phyloP scores from a whole-genome alignment of 2,329 filamentous ascomycete species.

The Cladosporium phlei region DNA sequence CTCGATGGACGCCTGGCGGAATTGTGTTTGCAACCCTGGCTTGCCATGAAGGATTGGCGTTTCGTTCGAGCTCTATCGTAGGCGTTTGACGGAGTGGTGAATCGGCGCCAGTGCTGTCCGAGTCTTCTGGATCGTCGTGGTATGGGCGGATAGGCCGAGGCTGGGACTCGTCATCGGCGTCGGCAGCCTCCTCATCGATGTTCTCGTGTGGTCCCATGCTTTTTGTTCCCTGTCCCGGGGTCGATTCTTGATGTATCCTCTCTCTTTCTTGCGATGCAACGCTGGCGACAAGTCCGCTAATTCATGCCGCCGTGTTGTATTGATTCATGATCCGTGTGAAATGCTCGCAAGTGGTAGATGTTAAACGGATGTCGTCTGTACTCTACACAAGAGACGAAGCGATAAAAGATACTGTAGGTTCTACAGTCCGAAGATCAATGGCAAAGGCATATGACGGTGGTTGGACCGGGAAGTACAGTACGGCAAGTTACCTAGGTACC shows the following conservation, averaged over 20 bases:
- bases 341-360: too few relatives aligned
- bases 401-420: too few relatives aligned
- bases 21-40: constrained; percentile 23
- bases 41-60: constrained; percentile 19
- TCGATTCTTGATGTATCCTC: not conserved
- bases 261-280: not conserved
- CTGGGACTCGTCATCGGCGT: constrained; percentile 3
- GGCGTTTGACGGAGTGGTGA: constrained; percentile 23
- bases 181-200: constrained; percentile 1
- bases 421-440: too few relatives aligned
- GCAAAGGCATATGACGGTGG: too few relatives aligned
- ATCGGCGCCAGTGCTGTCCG: constrained; percentile 25
- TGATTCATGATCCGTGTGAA: too few relatives aligned
- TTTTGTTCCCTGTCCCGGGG: not conserved
- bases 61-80: constrained; percentile 25
- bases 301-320: not conserved
- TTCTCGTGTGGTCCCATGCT: constrained; percentile 10
- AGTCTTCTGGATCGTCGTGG: constrained; percentile 30
- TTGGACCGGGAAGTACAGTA: too few relatives aligned
- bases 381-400: too few relatives aligned
- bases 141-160: constrained; percentile 18
- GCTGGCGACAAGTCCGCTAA: not conserved
- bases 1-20: constrained; percentile 24
- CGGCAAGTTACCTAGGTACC: too few relatives aligned
- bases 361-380: too few relatives aligned